These are phyloP conservation scores for Mucor saturninus DNA, from an alignment of 371 early-diverging fungal species.

Conservation along the genomic window DNA sequence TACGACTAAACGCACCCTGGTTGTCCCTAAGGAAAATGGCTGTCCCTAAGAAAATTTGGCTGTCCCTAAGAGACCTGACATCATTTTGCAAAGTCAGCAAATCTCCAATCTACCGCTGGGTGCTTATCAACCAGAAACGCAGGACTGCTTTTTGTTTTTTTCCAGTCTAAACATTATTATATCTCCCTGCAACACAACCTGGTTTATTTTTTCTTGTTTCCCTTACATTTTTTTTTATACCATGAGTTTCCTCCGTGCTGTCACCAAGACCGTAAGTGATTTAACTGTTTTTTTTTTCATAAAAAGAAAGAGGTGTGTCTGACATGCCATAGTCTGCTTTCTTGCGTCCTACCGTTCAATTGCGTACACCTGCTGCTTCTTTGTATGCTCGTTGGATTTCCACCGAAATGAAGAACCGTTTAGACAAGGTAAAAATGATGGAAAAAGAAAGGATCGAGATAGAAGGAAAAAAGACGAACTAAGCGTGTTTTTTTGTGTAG, in stretches of 20 bases:
- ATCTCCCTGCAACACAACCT: not conserved
- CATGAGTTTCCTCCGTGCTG: slow-evolving; percentile 65
- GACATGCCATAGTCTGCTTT: slow-evolving; percentile 35
- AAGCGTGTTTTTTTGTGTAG: slow-evolving; percentile 34
- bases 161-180: not conserved
- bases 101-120: no score
- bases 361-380: slow-evolving; percentile 31
- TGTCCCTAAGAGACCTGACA: no score
- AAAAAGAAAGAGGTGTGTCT: not conserved
- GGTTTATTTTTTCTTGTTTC: slow-evolving; percentile 1
- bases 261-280: slow-evolving; percentile 47
- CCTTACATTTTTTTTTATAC: slow-evolving; percentile 6
- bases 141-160: no score
- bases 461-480: no score
- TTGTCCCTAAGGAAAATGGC: no score
- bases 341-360: slow-evolving; percentile 39
- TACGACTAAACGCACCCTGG: no score
- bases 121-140: no score
- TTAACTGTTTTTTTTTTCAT: not conserved
- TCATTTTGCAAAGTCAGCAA: no score
- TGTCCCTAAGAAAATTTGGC: no score
- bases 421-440: slow-evolving; percentile 54
- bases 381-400: slow-evolving; percentile 81
- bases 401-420: slow-evolving; percentile 67
- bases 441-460: no score